Evolutionary conservation across 148 eudicot species (phyloP).

Genomic region (Diospyros lotus): DNA sequence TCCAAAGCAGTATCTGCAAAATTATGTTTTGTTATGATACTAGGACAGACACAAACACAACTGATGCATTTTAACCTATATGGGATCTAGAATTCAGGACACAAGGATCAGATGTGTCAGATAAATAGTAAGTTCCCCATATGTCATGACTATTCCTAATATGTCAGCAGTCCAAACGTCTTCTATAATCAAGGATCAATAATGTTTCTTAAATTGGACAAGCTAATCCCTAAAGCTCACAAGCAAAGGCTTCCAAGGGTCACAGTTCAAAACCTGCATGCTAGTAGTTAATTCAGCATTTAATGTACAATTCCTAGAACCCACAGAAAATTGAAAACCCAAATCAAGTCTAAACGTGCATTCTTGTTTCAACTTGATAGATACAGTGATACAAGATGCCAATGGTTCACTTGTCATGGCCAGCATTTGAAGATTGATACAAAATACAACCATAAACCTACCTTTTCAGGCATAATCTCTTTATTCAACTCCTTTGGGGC

Average conservation of each 20-base stretch:
- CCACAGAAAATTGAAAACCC: not conserved
- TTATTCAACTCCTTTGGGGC: slow-evolving; percentile 74
- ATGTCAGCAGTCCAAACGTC: not conserved
- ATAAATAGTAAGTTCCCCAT: not conserved
- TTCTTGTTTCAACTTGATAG: too few species aligned
- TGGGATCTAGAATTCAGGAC: not conserved
- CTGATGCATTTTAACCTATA: not conserved
- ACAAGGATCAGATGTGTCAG: not conserved
- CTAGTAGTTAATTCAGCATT: not conserved
- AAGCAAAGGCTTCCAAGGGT: not conserved
- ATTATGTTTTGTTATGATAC: not conserved
- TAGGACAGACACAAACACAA: not conserved
- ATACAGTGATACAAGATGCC: not conserved
- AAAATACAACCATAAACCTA: slow-evolving; percentile 17
- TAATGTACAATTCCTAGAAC: not conserved
- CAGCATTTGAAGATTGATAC: slow-evolving; percentile 5
- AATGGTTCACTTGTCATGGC: not conserved
- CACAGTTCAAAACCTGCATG: not conserved
- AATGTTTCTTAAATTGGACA: not conserved
- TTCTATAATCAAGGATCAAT: not conserved
- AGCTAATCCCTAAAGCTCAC: not conserved
- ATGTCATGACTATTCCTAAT: not conserved
- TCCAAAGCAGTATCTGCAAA: slow-evolving; percentile 2
- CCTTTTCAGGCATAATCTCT: slow-evolving; percentile 93
- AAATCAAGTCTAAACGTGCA: not conserved